Evolutionary conservation across 257 asterid species (phyloP).

Genomic region (Solanum lycopersicoides): DNA sequence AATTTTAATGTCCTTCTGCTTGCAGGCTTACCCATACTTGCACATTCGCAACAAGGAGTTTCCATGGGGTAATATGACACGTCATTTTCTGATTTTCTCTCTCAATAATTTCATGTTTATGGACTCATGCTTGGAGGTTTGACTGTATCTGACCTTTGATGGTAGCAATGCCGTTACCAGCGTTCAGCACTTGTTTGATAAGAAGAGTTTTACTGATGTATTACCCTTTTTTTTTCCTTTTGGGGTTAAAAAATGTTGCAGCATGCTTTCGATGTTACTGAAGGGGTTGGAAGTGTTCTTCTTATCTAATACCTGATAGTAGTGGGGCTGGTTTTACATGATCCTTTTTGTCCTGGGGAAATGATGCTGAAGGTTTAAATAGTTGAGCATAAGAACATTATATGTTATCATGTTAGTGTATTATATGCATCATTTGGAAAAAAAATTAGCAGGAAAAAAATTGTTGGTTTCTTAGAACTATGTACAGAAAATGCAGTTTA

Average conservation of each 20-base stretch:
- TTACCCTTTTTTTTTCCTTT: neutral
- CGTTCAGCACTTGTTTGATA: neutral
- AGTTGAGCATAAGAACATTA: neutral
- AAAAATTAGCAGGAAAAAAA: neutral
- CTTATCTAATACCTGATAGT: neutral
- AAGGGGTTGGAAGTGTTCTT: neutral
- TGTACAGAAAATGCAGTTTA: neutral
- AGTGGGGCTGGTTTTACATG: neutral
- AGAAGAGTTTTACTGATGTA: neutral
- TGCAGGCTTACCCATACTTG: constrained; percentile 65
- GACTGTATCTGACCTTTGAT: neutral
- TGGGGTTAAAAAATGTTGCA: neutral
- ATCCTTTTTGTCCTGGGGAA: neutral
- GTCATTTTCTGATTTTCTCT: neutral
- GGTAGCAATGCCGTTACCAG: neutral
- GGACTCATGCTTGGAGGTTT: neutral
- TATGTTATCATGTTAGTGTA: neutral
- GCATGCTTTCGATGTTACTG: neutral
- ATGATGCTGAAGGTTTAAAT: neutral
- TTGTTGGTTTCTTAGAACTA: neutral
- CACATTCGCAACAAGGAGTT: constrained; percentile 83
- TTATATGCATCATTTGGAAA: neutral
- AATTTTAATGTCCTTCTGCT: neutral
- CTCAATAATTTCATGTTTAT: neutral
- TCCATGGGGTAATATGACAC: constrained; percentile 63